phyloP scores from a whole-genome alignment of 352 stramenopile genomes.

The Pythium coloratum region DNA sequence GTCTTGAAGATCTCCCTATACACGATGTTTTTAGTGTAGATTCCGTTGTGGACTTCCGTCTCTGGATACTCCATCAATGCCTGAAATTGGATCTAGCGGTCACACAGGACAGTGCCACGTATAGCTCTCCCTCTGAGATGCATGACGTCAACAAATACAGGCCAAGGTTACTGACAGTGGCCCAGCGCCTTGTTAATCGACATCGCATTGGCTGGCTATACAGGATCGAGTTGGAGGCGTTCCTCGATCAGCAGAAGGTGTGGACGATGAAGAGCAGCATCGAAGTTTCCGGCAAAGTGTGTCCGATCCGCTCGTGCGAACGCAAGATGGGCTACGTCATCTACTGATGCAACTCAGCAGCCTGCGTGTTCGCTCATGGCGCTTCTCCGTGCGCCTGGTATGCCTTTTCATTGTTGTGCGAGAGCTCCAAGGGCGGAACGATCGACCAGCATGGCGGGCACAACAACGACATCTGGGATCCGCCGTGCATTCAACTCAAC shows the following conservation, averaged over 20 bases:
- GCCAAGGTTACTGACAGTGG: too few species aligned
- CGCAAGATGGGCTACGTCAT: conserved; percentile 3
- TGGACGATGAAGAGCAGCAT: conserved; percentile 9
- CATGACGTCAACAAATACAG: too few species aligned
- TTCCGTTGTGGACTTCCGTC: conserved; percentile 4
- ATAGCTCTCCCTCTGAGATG: too few species aligned
- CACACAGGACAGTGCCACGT: conserved; percentile 21
- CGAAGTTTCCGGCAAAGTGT: conserved; percentile 1
- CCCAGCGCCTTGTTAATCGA: too few species aligned
- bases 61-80: conserved; percentile 8
- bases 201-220: too few species aligned
- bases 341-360: not conserved
- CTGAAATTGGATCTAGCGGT: conserved; percentile 20
- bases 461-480: not conserved
- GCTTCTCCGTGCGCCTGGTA: too few species aligned
- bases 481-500: too few species aligned
- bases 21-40: conserved; percentile 27
- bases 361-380: not conserved
- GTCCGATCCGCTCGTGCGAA: not conserved
- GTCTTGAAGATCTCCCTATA: conserved; percentile 1
- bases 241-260: conserved; percentile 3
- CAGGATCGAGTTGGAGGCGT: not conserved
- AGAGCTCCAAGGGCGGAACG: not conserved
- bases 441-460: conserved; percentile 3
- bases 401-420: not conserved